phyloP scores from a whole-genome alignment of 2,329 filamentous ascomycete species.

The Akanthomyces lecanii region DNA sequence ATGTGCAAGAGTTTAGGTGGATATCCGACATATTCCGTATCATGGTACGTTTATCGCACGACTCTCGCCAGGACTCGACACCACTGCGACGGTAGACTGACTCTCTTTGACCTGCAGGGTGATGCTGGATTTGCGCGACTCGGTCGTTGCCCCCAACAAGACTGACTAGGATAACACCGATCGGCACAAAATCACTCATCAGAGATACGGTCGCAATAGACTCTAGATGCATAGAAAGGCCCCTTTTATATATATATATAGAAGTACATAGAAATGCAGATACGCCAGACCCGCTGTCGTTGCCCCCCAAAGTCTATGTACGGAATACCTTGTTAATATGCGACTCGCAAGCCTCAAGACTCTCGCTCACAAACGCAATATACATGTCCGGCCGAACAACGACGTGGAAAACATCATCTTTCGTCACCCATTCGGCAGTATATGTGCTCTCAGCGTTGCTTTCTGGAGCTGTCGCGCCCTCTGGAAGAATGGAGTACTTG shows the following conservation, averaged over 20 bases:
- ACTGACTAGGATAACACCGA: background rate
- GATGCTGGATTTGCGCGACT: background rate
- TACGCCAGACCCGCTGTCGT: background rate
- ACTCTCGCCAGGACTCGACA: too few species aligned
- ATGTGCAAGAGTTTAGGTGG: conserved; percentile 62
- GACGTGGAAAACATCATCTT: conserved; percentile 28
- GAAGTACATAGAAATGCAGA: background rate
- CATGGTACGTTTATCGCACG: background rate
- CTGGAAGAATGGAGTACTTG: conserved; percentile 7
- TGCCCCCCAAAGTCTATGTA: background rate
- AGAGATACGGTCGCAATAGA: background rate
- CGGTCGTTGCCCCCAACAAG: background rate
- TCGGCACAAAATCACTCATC: too few species aligned
- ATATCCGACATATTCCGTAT: conserved; percentile 2
- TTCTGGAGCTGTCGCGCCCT: background rate
- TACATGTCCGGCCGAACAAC: conserved; percentile 40
- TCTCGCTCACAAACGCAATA: conserved; percentile 24
- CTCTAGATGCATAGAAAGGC: background rate
- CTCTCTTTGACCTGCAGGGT: background rate
- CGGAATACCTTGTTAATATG: background rate
- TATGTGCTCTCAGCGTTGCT: conserved; percentile 23
- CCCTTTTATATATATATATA: background rate
- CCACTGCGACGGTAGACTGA: background rate
- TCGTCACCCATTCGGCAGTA: conserved; percentile 28
- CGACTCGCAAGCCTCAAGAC: background rate